Evolutionary conservation across 2,329 filamentous ascomycete genomes (phyloP), one percentile per base, ranked within the genome.

Genomic region (Fusarium oxysporum): DNA sequence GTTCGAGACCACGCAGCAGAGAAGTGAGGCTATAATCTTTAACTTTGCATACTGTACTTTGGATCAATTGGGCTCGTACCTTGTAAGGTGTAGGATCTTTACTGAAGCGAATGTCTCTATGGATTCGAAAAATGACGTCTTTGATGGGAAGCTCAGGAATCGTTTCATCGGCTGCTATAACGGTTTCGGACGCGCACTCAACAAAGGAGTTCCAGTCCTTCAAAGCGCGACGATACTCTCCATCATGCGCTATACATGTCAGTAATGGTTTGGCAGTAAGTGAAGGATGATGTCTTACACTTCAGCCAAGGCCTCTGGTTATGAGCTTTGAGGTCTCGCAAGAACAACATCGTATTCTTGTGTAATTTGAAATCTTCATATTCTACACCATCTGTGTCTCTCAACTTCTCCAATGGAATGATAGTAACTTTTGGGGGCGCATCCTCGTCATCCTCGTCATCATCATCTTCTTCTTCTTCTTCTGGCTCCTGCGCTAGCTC

Each of bases 71-170:
- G 10, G 16, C 25, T 83, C 56, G 13, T 83, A 93, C 93, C 87
- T 97, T 97, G 85, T 97, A 97, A 0, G 95, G 95, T 5, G 94
- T 96, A 25, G 89, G 92, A 78, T 97, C 92, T 75, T 93, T 92
- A 77, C 88, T 93, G 83, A 97, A 97, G 62, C 95, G 90, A 47
- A 96, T 88, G 77, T 97, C 95, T 76, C 95, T 88, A 82, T 97
- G 94, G 66, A 97, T 96, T 68, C 95, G 91, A 80, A 96, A 97
- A 53, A 94, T 90, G 75, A 97, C 85, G 79, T 97, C 95, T 81
- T 97, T 96, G 60, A 92, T 85, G 3, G 95, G 95, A 28, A 97
- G 84, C 76, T 97, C 94, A 2, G 95, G 95, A 45, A 97, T 90
- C 2, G 94, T 97, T 62, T 92, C 90, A 79, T 98, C 95, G 43